Base-by-base conservation (phyloP, 106 monocot genomes). In the Iris macrosiphon region DNA sequence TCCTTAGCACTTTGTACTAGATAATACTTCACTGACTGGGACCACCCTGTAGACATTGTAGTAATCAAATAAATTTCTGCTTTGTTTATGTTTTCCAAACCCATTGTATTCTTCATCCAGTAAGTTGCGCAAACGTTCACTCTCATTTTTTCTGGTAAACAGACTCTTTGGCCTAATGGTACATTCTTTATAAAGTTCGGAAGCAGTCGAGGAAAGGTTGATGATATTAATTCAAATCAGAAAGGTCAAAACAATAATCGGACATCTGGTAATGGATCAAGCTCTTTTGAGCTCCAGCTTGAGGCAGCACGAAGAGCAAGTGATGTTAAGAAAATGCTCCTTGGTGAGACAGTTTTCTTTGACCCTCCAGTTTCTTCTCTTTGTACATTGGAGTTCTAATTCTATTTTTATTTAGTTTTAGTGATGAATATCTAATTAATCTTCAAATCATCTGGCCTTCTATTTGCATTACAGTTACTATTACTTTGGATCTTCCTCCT, bases 81-180 rank as follows among this genome's bases (percentile, higher is more conserved):
- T 35, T 10, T 6, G 4, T 6, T 35, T 4, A 35, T 35, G 10
- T 10, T 35, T 6, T 6, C 10, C 34, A 35, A 10, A 35, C 34
- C 10, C 10, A 10, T 35, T 6, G 34, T 35, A 35, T 35, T 35
- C 34, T 35, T 35, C 34, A 35, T 35, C 34, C 34, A 35, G 10
- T 35, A 6, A 35, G 10, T 35, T 10, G n/a, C 34, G 4, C 4
- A 6, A 4, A 6, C 10, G 34, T 35, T 4, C 34, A 35, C 10
- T 35, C 34, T 6, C 10, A 35, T 10, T 35, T 10, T 21, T 40
- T 16, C 10, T 68, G 18, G 39, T 56, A 20, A 33, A 39, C 82
- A 93, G 93, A 61, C 75, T 62, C 69, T 93, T 4, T 93, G 93
- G 93, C 93, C 93, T 20, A 75, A 84, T 69, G 93, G 93, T 32